A percentile compares a stretch with the other conserved stretches of the same genome.
Conservation (phyloP, 1,139 yeast genomes). For the Yamadazyma atlantica region DNA sequence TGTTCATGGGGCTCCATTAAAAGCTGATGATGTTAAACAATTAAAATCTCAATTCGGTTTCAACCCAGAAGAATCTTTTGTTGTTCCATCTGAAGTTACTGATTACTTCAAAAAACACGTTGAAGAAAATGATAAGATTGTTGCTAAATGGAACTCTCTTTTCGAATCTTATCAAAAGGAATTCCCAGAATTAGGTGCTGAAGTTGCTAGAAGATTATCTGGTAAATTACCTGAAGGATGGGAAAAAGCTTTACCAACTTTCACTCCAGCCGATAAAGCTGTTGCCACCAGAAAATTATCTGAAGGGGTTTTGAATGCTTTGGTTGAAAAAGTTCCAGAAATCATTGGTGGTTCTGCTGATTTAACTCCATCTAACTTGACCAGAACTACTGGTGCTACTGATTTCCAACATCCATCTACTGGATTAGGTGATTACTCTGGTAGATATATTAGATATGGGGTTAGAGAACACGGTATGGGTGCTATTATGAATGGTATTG, state of each 20-base stretch:
- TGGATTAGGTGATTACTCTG: constrained; percentile 81
- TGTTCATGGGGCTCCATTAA: constrained; percentile 97
- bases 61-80: constrained; percentile 80
- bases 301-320: constrained; percentile 70
- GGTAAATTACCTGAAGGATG: constrained; percentile 85
- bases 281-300: constrained; percentile 95
- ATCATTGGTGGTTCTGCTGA: constrained; percentile 98
- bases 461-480: constrained; percentile 99
- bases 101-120: constrained; percentile 63
- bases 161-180: constrained; percentile 62
- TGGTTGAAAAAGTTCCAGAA: constrained; percentile 77
- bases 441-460: constrained; percentile 97
- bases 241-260: constrained; percentile 76
- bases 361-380: constrained; percentile 95
- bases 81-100: constrained; percentile 81
- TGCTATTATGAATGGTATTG: constrained; percentile 97
- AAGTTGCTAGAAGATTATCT: constrained; percentile 75
- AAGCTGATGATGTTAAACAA: constrained; percentile 89
- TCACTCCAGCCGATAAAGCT: constrained; percentile 76
- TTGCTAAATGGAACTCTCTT: constrained; percentile 71
- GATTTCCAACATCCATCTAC: constrained; percentile 93
- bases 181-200: constrained; percentile 73
- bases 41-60: constrained; percentile 84
- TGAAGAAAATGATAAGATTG: constrained; percentile 57
- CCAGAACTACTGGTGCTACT: constrained; percentile 79